Evolutionary conservation across 129 eudicot genomes (phyloP), one percentile per base, ranked within the genome.

Genomic region (Chrysanthemum lavandulifolium): DNA sequence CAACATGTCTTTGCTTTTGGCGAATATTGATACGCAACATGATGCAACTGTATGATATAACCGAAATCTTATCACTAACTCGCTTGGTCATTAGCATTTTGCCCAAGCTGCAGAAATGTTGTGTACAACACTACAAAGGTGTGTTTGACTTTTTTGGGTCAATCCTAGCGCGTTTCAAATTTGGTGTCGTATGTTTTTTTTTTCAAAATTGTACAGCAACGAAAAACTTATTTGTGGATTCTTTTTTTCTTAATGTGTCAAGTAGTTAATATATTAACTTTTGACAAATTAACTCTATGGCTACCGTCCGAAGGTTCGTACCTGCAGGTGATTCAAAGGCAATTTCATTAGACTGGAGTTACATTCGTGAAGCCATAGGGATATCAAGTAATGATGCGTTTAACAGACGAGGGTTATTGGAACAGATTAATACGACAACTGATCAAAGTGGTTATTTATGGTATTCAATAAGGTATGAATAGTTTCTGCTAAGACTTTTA

Each of bases 31-130:
- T 56, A 69, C 90, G 3, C 74, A 85, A 78, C 76, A 88, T 19
- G 95, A 84, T 79, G 88, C 87, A 69, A 85, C 77, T 13, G 92
- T 87, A 55, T 85, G 63, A 70, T 93, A 85, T 74, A 82, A 84
- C 21, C 95, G 96, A 87, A 85, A 57, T 89, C 95, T 51, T 93
- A 93, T 81, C 75, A 65, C 50, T 67, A 90, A 78, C 99, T 97
- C 10, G 96, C 96, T 15, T 95, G 99, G 99, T 95, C 99, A 97
- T 95, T 72, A 95, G 97, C 94, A 91, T 95, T 88, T 86, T 95
- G 84, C 93, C 99, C 51, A 96, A 95, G n/a, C 85, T 95, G 99
- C 91, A 95, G 91, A 72, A 90, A 83, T 80, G 99, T 95, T 11
- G 97, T 61, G 31, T 82, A 90, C 61, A 90, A 95, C 47, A 82